These are phyloP conservation scores for Blepharisma undulans DNA, from an alignment of 169 alveolate species.

Conservation along the genomic window DNA sequence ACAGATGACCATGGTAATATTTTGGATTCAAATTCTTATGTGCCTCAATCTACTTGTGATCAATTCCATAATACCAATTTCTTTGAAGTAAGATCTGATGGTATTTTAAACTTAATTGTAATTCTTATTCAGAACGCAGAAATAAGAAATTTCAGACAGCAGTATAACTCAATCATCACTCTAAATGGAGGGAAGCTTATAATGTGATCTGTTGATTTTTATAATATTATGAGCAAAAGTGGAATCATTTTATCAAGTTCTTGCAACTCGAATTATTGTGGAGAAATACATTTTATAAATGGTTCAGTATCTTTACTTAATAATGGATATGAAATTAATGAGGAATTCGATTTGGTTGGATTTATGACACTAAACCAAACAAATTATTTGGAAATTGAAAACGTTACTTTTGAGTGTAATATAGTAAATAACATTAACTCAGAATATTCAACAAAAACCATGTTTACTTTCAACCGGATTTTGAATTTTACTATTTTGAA, in stretches of 20 bases:
- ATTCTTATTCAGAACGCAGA: not conserved
- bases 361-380: too few relatives aligned
- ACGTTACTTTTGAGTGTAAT: too few relatives aligned
- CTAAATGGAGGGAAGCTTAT: not conserved
- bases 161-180: not conserved
- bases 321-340: conserved; percentile 3
- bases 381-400: too few relatives aligned
- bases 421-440: too few relatives aligned
- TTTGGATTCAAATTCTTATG: not conserved
- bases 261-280: not conserved
- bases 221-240: not conserved
- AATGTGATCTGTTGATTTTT: not conserved
- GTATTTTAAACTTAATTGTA: not conserved
- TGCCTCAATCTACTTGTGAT: not conserved
- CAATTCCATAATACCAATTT: not conserved
- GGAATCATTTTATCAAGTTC: not conserved
- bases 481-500: too few relatives aligned
- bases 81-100: not conserved
- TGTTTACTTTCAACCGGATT: too few relatives aligned
- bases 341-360: too few relatives aligned
- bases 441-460: too few relatives aligned
- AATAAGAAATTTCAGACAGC: not conserved
- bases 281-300: not conserved
- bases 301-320: not conserved
- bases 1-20: not conserved